Conservation (phyloP, 2,329 filamentous ascomycete species). For the Fusarium sp. region DNA sequence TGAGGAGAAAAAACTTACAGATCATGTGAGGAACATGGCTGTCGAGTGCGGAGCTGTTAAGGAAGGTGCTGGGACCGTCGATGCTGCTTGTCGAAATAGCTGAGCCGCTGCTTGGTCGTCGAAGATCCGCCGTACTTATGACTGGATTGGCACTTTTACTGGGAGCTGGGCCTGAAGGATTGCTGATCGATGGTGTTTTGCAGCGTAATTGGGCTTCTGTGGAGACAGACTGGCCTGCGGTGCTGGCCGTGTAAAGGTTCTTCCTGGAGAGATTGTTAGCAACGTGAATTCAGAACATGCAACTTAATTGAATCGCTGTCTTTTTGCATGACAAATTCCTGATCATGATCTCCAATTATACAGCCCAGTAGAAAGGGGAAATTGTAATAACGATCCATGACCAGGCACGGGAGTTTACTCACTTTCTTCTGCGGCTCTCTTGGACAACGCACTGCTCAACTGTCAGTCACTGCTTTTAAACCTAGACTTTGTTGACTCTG, state of each 20-base stretch:
- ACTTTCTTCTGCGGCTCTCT: conserved; percentile 89
- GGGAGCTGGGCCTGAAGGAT: conserved; percentile 31
- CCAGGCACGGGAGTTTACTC: conserved; percentile 56
- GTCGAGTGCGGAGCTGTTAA: conserved; percentile 50
- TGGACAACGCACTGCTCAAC: conserved; percentile 70
- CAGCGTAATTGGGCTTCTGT: conserved; percentile 61
- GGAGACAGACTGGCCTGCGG: conserved; percentile 50
- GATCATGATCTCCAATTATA: conserved; percentile 17
- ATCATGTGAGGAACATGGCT: conserved; percentile 61
- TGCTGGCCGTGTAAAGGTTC: conserved; percentile 56
- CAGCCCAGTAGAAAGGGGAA: conserved; percentile 10
- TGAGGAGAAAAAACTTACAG: conserved; percentile 56
- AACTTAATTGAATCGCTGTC: conserved; percentile 3
- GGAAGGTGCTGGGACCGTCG: conserved; percentile 44
- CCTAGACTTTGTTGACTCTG: conserved; percentile 17
- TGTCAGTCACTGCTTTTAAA: conserved; percentile 33
- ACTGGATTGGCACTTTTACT: conserved; percentile 13
- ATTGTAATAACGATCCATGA: conserved; percentile 13
- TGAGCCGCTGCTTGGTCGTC: conserved; percentile 53
- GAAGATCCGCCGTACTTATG: conserved; percentile 52
- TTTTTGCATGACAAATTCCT: conserved; percentile 30
- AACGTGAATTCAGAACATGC: conserved; percentile 21
- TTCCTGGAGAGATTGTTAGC: conserved; percentile 54
- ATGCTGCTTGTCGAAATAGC: conserved; percentile 50
- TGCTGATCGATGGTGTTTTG: conserved; percentile 50